These are phyloP conservation scores for Thelonectria olida DNA, from an alignment of 2,329 filamentous ascomycete genomes.

Conservation along the genomic window DNA sequence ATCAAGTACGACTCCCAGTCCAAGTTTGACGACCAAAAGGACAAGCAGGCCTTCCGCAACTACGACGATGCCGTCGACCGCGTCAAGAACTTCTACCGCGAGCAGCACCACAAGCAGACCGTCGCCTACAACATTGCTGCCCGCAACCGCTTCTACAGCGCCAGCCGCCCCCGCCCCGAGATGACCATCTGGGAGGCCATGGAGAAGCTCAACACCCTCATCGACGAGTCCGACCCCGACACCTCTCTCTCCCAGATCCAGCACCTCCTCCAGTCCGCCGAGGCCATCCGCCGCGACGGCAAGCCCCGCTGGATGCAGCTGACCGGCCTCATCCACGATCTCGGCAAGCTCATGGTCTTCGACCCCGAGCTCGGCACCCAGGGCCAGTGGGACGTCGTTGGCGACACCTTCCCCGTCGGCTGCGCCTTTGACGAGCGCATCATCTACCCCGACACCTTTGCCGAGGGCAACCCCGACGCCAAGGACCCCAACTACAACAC, in stretches of 20 bases:
- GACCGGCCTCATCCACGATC: conserved; percentile 79
- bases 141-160: conserved; percentile 66
- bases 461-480: conserved; percentile 75
- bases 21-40: conserved; percentile 77
- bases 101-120: conserved; percentile 76
- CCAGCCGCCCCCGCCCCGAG: conserved; percentile 68
- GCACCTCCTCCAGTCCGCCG: conserved; percentile 87
- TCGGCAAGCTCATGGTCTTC: conserved; percentile 83
- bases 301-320: conserved; percentile 86
- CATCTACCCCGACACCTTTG: conserved; percentile 83
- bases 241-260: conserved; percentile 89
- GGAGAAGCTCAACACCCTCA: conserved; percentile 89
- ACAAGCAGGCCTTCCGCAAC: conserved; percentile 83
- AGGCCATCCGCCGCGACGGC: conserved; percentile 87
- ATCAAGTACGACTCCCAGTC: conserved; percentile 63
- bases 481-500: conserved; percentile 77
- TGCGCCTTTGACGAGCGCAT: conserved; percentile 79
- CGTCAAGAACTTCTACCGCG: conserved; percentile 87
- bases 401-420: conserved; percentile 84
- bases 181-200: conserved; percentile 94
- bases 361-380: conserved; percentile 71
- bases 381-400: conserved; percentile 94
- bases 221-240: conserved; percentile 92
- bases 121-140: conserved; percentile 86
- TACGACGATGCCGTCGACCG: conserved; percentile 85